Evolutionary conservation across 108 stramenopile genomes (phyloP), one percentile per base, ranked within the genome.

Genomic region (Conticribra guillardii): DNA sequence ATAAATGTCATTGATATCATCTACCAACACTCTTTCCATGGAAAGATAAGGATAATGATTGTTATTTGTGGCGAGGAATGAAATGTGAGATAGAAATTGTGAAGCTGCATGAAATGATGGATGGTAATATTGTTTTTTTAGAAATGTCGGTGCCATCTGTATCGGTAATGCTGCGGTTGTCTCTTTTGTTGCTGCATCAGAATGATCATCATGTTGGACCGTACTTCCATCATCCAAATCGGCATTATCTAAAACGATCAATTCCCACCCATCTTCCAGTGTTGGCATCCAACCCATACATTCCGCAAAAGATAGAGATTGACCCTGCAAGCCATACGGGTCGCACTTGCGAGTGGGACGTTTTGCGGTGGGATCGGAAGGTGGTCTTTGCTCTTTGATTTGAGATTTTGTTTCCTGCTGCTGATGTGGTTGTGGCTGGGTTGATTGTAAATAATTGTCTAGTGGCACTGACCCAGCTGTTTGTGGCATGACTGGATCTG

Each of bases 341-440:
- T 80, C 79, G 45, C 79, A 80, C 29, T 69, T 73, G 55, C 23
- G 60, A 27, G 79, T 68, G 14, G 79, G 79, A 52, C 71, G 50
- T 9, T 61, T 68, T 24, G 79, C 71, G 30, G 71, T 73, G 24
- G 79, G 79, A 60, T 80, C 79, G 11, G 56, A 69, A 49, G 29
- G 29, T 19, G 21, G 56, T 46, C 44, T 32, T 54, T 28, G 59
- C 5, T 49, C 21, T 17, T 16, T 21, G 1, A 7, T 22, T 60
- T 44, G 34, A 32, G 32, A 1, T 46, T 60, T 28, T 46, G n/a
- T n/a, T n/a, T n/a, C n/a, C n/a, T n/a, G n/a, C n/a, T n/a, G n/a
- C n/a, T n/a, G n/a, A n/a, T n/a, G n/a, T n/a, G n/a, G n/a, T n/a
- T n/a, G n/a, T n/a, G n/a, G n/a, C n/a, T n/a, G n/a, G n/a, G n/a